These are phyloP conservation scores for Fraxinus pennsylvanica DNA, from an alignment of 257 asterid genomes.

Conservation along the genomic window DNA sequence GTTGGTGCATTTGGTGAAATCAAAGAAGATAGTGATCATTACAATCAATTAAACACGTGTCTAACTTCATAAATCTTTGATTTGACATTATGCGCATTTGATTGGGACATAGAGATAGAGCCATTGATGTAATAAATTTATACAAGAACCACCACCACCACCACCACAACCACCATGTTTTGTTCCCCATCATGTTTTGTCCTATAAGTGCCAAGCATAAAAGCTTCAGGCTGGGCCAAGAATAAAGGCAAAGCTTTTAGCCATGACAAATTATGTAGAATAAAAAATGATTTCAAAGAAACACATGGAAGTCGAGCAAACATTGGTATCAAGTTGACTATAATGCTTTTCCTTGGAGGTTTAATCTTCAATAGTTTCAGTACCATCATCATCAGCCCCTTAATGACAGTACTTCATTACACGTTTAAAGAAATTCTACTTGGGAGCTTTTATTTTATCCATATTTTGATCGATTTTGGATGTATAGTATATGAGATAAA, in stretches of 20 bases:
- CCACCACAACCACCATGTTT: no score
- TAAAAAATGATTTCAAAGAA: background rate
- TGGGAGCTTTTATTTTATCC: no score
- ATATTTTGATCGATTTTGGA: no score
- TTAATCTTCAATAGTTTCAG: conserved; percentile 59
- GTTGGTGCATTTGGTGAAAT: no score
- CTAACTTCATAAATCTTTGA: no score
- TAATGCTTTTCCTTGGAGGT: conserved; percentile 72
- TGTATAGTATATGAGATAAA: no score
- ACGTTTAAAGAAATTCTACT: conserved; percentile 46
- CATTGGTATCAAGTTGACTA: conserved; percentile 85
- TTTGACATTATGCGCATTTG: no score
- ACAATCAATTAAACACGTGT: no score
- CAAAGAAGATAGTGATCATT: no score
- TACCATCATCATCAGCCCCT: conserved; percentile 68
- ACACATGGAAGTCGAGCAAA: conserved; percentile 31
- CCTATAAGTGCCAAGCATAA: conserved; percentile 94
- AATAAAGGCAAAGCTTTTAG: background rate
- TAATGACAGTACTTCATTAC: conserved; percentile 77
- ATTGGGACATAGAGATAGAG: no score
- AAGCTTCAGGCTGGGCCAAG: conserved; percentile 66
- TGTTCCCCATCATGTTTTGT: conserved; percentile 50
- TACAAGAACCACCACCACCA: no score
- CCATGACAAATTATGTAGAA: background rate
- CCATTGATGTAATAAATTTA: no score